Base-by-base conservation (phyloP, 495 filamentous ascomycete species). In the Annulohypoxylon stygium region DNA sequence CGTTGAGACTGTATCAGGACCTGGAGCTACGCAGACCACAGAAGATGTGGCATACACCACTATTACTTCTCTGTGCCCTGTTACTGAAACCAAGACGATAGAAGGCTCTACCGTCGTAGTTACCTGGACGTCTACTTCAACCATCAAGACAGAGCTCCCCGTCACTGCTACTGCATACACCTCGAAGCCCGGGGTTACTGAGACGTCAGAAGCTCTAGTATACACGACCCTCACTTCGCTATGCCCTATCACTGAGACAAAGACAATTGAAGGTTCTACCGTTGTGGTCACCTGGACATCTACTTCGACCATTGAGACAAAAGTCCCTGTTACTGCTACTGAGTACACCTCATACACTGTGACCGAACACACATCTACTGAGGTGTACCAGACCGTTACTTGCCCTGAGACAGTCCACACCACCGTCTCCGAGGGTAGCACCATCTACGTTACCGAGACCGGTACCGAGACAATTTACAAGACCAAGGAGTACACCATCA, bases 71-170 rank as follows among this genome's bases (percentile, higher is more conserved):
- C 76, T 82, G 6, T 83, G 79, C 73, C 82, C 83, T 6, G 71
- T 83, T n/a, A 82, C 79, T n/a, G 81, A 83, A 78, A 84, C 82
- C 59, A 81, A 79, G 73, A 81, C 81, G 2, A 48, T 84, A 12
- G 81, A 63, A 30, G 83, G 83, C 45, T 78, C 75, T 23, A 82
- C 82, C 4, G 78, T 84, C 7, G 77, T 81, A 23, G 77, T 83
- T 26, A 80, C 79, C 45, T 84, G 81, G 78, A 84, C 82, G 0
- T 82, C 82, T 9, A 84, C 81, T 3, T 79, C 79, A 2, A 81
- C 80, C 20, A 69, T 82, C 53, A 74, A 72, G 45, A 78, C 71
- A 6, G 69, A 43, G 4, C 72, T 75, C 1, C 73, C 70, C 3
- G 69, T 70, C 9, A 77, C 77, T 23, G 67, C 43, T 30, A 75